phyloP scores from a whole-genome alignment of 179 eudicot species.

The Spergularia azorica region DNA sequence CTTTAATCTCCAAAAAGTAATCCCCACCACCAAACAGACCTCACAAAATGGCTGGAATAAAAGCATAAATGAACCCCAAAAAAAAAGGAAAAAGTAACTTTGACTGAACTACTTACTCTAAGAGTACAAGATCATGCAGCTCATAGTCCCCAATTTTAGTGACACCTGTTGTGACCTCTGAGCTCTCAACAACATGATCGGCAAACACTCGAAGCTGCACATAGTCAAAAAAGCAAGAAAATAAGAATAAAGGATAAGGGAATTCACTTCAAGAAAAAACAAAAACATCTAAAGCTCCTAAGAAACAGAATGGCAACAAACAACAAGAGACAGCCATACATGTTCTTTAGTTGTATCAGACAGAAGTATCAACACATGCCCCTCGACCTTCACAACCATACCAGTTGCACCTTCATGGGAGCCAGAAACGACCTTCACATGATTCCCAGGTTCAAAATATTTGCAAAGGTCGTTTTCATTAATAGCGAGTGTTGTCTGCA shows the following conservation, averaged over 20 bases:
- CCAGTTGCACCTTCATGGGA: conserved; percentile 96
- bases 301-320: background rate
- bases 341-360: conserved; percentile 98
- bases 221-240: background rate
- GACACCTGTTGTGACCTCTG: conserved; percentile 94
- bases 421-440: conserved; percentile 95
- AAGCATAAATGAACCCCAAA: background rate
- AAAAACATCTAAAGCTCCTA: background rate
- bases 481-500: conserved; percentile 83
- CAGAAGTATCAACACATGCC: conserved; percentile 78
- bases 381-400: conserved; percentile 94
- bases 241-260: background rate
- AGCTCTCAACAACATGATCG: conserved; percentile 97
- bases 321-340: conserved; percentile 40
- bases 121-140: conserved; percentile 91
- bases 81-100: conserved; percentile 1
- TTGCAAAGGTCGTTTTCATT: conserved; percentile 94
- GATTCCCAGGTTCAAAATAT: conserved; percentile 95
- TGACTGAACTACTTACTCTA: conserved; percentile 61
- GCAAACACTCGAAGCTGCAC: conserved; percentile 89
- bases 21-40: background rate
- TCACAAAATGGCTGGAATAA: background rate
- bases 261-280: background rate
- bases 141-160: conserved; percentile 92
- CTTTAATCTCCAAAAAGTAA: background rate